Evolutionary conservation across 306 rosid genomes (phyloP), one percentile per base, ranked within the genome.

Genomic region (Myrica gale): DNA sequence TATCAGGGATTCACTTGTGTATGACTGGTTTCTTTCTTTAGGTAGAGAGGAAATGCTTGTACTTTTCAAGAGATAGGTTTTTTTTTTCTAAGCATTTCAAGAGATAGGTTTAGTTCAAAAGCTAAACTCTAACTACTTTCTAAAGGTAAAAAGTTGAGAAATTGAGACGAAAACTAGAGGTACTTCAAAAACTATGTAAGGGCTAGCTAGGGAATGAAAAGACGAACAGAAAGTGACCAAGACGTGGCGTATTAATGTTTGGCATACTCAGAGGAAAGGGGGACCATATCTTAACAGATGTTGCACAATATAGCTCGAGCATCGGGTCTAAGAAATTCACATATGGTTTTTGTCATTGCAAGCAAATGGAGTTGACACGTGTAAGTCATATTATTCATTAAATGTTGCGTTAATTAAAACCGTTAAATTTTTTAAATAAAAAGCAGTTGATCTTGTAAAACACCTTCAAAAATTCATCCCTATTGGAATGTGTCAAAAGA

Each of bases 241-340:
- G 63, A 61, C 5, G 21, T 51, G 66, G 75, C 37, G 48, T 63
- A 32, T 48, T 52, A 53, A 32, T 32, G 53, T 37, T 32, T 23
- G 66, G 67, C 71, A 57, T 4, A 46, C 55, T 10, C 1, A 6
- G 20, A 56, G 43, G 21, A 32, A 17, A 5, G 62, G 82, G 85
- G 85, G 60, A 56, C 80, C 80, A 51, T 54, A 62, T 53, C 77
- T 74, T 82, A 69, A 65, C 21, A 4, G 54, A 45, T 48, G 44
- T 44, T 78, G 82, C 69, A 41, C 77, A 42, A 53, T 43, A n/a
- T 60, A 65, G 21, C 46, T 50, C 10, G 10, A 32, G 72, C 72
- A 54, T 58, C 39, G 32, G 65, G 69, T 58, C 53, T 44, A 71
- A 45, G 66, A 82, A 69, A 69, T 62, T 66, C 66, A 15, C 70